Conservation (phyloP, 2,329 filamentous ascomycete genomes). For the Ceratocystis destructans region DNA sequence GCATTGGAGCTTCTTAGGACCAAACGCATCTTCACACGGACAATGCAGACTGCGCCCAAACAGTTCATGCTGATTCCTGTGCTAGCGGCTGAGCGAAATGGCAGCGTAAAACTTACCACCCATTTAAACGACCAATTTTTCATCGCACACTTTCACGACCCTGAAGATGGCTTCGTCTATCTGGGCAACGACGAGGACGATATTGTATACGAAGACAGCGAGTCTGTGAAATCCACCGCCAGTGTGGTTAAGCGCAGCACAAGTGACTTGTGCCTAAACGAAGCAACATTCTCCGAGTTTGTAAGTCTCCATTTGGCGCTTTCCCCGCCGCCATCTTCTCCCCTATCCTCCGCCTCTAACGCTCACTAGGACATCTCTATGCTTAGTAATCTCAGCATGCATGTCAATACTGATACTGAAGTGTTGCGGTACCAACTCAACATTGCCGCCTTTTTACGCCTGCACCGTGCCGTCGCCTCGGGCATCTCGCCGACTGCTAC, state of each 20-base stretch:
- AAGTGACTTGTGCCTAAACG: constrained; percentile 18
- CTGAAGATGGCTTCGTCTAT: constrained; percentile 58
- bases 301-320: constrained; percentile 26
- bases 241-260: constrained; percentile 34
- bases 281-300: constrained; percentile 28
- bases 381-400: constrained; percentile 43
- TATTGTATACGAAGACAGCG: constrained; percentile 25
- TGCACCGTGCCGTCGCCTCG: constrained; percentile 70
- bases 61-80: constrained; percentile 70
- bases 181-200: constrained; percentile 38
- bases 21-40: constrained; percentile 62
- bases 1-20: constrained; percentile 64
- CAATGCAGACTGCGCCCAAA: constrained; percentile 58
- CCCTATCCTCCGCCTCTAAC: background rate
- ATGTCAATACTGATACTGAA: constrained; percentile 57
- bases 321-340: background rate
- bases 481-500: constrained; percentile 70
- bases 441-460: constrained; percentile 69
- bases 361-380: constrained; percentile 40
- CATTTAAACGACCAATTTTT: constrained; percentile 73
- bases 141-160: constrained; percentile 72
- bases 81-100: constrained; percentile 37
- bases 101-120: constrained; percentile 36
- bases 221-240: constrained; percentile 27
- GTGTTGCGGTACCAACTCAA: constrained; percentile 77